These are phyloP conservation scores for Pseudopithomyces chartarum DNA, from an alignment of 2,329 filamentous ascomycete genomes.

Conservation along the genomic window DNA sequence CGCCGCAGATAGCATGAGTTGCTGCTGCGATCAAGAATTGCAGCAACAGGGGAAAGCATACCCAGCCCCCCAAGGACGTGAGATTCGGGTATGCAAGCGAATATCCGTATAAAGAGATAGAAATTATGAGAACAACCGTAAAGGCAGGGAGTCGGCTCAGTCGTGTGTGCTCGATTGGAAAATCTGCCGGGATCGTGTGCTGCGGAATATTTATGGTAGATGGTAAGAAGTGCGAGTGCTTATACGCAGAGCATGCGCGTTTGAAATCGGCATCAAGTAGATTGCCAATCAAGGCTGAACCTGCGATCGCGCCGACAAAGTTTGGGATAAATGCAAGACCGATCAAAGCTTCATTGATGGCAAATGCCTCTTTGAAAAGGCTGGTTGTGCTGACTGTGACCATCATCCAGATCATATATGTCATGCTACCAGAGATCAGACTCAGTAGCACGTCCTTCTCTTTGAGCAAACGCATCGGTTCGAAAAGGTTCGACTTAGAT, in stretches of 20 bases:
- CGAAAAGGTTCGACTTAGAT: conserved; percentile 40
- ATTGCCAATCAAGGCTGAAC: conserved; percentile 49
- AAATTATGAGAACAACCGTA: conserved; percentile 42
- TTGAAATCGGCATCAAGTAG: conserved; percentile 51
- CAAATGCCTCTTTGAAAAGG: conserved; percentile 46
- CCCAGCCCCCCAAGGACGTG: conserved; percentile 16
- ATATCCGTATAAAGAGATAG: conserved; percentile 45
- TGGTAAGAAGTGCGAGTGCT: conserved; percentile 33
- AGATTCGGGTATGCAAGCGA: conserved; percentile 42
- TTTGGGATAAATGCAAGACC: conserved; percentile 51
- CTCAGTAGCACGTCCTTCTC: conserved; percentile 55
- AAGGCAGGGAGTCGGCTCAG: conserved; percentile 49
- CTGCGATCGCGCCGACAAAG: conserved; percentile 48
- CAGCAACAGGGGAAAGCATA: conserved; percentile 15
- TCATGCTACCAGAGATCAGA: conserved; percentile 50
- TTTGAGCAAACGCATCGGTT: conserved; percentile 48
- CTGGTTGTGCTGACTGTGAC: conserved; percentile 52
- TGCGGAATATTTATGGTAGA: conserved; percentile 25
- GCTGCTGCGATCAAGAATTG: conserved; percentile 40
- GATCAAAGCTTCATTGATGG: conserved; percentile 46
- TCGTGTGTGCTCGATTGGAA: conserved; percentile 48
- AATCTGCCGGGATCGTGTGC: conserved; percentile 37
- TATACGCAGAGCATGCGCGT: conserved; percentile 42
- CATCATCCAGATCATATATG: conserved; percentile 58
- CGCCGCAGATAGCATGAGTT: conserved; percentile 50